Conservation (phyloP, 768 basidiomycete genomes). For the Psilocybe tampanensis region DNA sequence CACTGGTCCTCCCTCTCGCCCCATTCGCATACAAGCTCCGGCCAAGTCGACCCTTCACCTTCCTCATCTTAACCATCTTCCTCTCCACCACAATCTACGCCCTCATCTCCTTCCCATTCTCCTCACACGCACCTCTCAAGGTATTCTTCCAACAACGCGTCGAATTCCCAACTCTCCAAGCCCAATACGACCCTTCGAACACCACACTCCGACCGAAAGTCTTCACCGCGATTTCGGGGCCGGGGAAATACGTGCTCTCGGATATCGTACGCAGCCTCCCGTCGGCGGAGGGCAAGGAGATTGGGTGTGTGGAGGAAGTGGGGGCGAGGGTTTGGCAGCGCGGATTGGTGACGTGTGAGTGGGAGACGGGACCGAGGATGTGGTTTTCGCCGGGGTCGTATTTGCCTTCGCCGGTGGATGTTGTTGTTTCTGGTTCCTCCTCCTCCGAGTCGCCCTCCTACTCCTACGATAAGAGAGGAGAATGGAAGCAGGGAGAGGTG, state of each 20-base stretch:
- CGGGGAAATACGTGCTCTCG: conserved; percentile 18
- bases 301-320: conserved; percentile 18
- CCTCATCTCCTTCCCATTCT: conserved; percentile 63
- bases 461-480: no score
- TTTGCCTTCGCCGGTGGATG: not conserved
- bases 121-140: conserved; percentile 60
- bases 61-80: conserved; percentile 40
- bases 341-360: conserved; percentile 27
- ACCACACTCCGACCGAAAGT: not conserved
- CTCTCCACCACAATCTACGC: conserved; percentile 44
- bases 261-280: conserved; percentile 22
- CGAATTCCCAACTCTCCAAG: conserved; percentile 31
- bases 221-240: conserved; percentile 21
- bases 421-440: not conserved
- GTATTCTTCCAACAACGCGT: conserved; percentile 71
- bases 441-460: no score
- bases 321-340: conserved; percentile 16
- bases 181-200: not conserved
- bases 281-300: conserved; percentile 18
- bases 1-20: conserved; percentile 25
- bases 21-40: conserved; percentile 29
- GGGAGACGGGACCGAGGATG: conserved; percentile 27
- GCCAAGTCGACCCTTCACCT: conserved; percentile 30
- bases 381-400: conserved; percentile 21
- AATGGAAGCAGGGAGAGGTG: conserved; percentile 15